These are phyloP conservation scores for Neonectria coccinea DNA, from an alignment of 2,329 filamentous ascomycete species.

Conservation along the genomic window DNA sequence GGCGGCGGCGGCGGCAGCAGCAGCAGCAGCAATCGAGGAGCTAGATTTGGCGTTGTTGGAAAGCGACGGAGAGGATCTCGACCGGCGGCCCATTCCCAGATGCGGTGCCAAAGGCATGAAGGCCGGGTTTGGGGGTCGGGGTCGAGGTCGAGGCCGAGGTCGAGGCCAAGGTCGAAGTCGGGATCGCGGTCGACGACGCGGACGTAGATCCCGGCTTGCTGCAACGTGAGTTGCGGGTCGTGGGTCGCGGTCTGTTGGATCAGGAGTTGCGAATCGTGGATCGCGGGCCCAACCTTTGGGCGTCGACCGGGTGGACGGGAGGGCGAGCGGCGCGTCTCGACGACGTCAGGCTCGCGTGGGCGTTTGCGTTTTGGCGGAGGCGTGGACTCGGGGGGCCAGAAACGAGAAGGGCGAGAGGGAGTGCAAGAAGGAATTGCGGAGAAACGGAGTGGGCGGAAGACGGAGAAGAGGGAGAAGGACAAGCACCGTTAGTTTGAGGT, in stretches of 20 bases:
- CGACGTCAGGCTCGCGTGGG: conserved; percentile 22
- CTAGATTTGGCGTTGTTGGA: conserved; percentile 57
- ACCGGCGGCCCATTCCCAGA: conserved; percentile 46
- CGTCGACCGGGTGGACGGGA: conserved; percentile 10
- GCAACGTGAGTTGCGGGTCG: conserved; percentile 31
- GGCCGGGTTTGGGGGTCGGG: conserved; percentile 40
- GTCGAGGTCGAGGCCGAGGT: conserved; percentile 27
- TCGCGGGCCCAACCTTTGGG: conserved; percentile 29
- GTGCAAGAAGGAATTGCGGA: conserved; percentile 5
- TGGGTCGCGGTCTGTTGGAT: conserved; percentile 12
- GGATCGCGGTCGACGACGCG: conserved; percentile 35
- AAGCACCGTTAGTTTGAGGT: conserved; percentile 11
- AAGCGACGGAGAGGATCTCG: conserved; percentile 47
- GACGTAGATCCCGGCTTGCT: conserved; percentile 17
- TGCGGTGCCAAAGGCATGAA: conserved; percentile 46
- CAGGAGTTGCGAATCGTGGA: conserved; percentile 34
- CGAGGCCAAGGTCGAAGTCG: conserved; percentile 33
- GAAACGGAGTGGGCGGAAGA: neutral
- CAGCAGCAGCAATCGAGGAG: conserved; percentile 47
- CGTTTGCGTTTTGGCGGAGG: neutral
- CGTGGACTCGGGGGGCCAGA: conserved; percentile 2
- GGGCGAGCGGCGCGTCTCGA: conserved; percentile 33
- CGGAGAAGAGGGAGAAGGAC: neutral
- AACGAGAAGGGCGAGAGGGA: neutral
- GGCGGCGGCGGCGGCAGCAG: conserved; percentile 51